Conservation (phyloP, 257 asterid species). For the Solanum ossicruentum region DNA sequence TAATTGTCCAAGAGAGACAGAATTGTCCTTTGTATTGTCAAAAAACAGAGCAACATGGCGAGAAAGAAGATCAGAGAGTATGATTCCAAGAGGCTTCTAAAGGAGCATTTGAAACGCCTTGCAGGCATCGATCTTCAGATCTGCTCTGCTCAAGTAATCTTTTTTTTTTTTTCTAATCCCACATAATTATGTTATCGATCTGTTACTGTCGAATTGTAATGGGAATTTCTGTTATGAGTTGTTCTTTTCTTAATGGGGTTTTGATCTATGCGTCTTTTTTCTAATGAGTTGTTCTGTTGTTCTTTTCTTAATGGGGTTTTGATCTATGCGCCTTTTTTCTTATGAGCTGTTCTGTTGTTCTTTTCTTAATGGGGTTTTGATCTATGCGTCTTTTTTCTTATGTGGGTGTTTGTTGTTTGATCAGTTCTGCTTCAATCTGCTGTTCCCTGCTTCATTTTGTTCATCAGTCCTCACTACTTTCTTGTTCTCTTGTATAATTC, state of each 20-base stretch:
- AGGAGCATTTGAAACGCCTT: slow-evolving; percentile 62
- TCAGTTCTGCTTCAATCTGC: neutral
- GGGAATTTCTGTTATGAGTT: neutral
- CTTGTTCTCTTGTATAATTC: neutral
- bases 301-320: neutral
- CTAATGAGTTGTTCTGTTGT: neutral
- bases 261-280: neutral
- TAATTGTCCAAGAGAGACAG: neutral
- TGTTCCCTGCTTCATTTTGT: neutral
- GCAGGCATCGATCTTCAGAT: slow-evolving; percentile 61
- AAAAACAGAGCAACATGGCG: slow-evolving; percentile 28
- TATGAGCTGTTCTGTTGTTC: too few species aligned
- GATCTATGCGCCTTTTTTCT: too few species aligned
- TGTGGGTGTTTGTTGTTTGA: neutral
- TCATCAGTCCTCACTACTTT: neutral
- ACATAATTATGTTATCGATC: neutral
- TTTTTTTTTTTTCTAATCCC: neutral
- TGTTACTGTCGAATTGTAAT: neutral
- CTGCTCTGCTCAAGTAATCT: slow-evolving; percentile 56
- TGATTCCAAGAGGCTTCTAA: slow-evolving; percentile 69
- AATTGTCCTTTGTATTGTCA: neutral
- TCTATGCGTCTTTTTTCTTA: neutral
- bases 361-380: neutral
- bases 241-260: neutral
- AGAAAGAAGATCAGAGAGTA: slow-evolving; percentile 81